phyloP scores from a whole-genome alignment of 306 rosid genomes.

The Quercus rubra region DNA sequence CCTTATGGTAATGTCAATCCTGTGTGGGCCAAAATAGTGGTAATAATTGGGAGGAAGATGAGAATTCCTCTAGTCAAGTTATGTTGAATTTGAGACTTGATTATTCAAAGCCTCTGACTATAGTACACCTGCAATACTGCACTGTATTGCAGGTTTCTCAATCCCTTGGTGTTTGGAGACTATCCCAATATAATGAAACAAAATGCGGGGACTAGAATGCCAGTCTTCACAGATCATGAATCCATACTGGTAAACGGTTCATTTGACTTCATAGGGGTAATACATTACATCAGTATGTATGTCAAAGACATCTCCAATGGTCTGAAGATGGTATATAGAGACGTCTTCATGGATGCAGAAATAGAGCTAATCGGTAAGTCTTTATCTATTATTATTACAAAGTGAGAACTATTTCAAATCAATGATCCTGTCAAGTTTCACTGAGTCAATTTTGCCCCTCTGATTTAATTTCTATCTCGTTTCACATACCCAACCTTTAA shows the following conservation, averaged over 20 bases:
- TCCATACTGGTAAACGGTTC: constrained; percentile 52
- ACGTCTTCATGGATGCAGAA: constrained; percentile 26
- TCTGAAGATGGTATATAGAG: constrained; percentile 34
- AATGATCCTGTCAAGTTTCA: neutral
- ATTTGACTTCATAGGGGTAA: constrained; percentile 56
- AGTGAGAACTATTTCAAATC: neutral
- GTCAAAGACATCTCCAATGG: constrained; percentile 33
- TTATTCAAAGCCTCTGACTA: neutral
- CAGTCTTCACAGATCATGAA: constrained; percentile 41
- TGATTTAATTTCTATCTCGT: neutral
- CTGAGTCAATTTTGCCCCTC: neutral
- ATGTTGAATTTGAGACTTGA: neutral
- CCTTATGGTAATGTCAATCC: neutral
- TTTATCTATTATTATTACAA: neutral
- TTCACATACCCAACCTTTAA: neutral
- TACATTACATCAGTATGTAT: constrained; percentile 23
- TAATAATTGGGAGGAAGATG: neutral
- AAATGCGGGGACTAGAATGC: constrained; percentile 50
- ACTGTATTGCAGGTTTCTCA: constrained; percentile 44
- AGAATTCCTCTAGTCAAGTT: neutral
- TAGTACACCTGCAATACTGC: neutral
- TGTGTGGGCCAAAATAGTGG: neutral
- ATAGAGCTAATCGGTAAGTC: constrained; percentile 9
- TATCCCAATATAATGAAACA: constrained; percentile 57
- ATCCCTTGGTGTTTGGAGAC: constrained; percentile 65